Evolutionary conservation across 2,329 filamentous ascomycete species (phyloP).

Genomic region (Penicillium hordei): DNA sequence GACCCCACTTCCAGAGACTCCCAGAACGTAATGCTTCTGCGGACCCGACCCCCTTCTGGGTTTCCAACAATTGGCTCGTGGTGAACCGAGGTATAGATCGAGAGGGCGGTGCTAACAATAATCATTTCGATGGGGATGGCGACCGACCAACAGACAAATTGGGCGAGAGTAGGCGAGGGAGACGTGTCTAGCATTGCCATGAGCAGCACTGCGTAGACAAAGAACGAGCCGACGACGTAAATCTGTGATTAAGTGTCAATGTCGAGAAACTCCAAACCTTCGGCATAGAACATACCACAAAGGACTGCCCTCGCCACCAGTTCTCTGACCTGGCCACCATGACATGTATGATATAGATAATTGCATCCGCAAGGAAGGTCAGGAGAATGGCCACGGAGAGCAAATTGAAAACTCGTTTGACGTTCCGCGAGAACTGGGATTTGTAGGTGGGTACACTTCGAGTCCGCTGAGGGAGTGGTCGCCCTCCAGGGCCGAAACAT

Average conservation of each 20-base stretch:
- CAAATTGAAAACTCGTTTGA: conserved; percentile 73
- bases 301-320: conserved; percentile 81
- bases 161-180: conserved; percentile 75
- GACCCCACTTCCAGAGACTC: conserved; percentile 50
- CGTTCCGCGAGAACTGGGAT: conserved; percentile 60
- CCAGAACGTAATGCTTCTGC: conserved; percentile 43
- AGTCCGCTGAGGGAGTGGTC: conserved; percentile 72
- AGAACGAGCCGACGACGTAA: conserved; percentile 79
- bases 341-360: conserved; percentile 71
- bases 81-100: conserved; percentile 67
- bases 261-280: not conserved
- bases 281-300: conserved; percentile 60
- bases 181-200: conserved; percentile 83
- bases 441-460: conserved; percentile 51
- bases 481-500: conserved; percentile 78
- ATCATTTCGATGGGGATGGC: conserved; percentile 70
- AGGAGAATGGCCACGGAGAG: conserved; percentile 68
- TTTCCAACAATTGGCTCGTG: conserved; percentile 59
- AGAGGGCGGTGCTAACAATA: conserved; percentile 67
- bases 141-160: conserved; percentile 76
- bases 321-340: conserved; percentile 62
- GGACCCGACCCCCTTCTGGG: conserved; percentile 44
- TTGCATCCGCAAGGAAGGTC: conserved; percentile 73
- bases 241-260: conserved; percentile 56
- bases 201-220: conserved; percentile 81